These are phyloP conservation scores for Lipomyces yamadae DNA, from an alignment of 805 yeast genomes.

Conservation along the genomic window DNA sequence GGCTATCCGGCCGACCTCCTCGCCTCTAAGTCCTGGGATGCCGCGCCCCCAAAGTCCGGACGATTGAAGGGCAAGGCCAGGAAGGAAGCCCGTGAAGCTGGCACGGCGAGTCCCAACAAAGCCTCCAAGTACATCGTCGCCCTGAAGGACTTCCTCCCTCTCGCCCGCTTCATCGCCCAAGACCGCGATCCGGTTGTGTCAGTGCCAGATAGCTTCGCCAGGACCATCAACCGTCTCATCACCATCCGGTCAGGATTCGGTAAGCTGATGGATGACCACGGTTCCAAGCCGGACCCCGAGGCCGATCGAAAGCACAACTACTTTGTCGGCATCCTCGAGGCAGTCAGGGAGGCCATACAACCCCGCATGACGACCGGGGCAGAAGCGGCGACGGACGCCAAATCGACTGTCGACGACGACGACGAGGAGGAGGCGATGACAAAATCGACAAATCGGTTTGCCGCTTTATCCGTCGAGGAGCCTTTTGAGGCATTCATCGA, in stretches of 20 bases:
- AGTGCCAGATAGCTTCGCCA: neutral
- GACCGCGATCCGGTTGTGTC: neutral
- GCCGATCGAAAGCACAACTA: neutral
- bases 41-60: neutral
- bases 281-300: neutral
- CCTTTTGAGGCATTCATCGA: neutral
- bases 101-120: neutral
- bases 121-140: conserved; percentile 1
- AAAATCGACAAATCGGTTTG: neutral
- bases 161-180: neutral
- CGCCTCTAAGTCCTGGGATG: neutral
- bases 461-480: neutral
- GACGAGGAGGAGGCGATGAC: neutral
- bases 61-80: neutral
- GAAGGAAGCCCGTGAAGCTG: neutral
- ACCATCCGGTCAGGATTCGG: neutral
- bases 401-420: neutral
- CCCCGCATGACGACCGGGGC: neutral
- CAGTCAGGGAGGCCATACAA: neutral
- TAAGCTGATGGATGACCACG: neutral
- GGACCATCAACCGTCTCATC: neutral
- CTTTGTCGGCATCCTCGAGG: neutral
- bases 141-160: neutral
- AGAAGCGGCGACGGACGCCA: neutral
- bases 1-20: neutral